Conservation (phyloP, 306 rosid species). For the Notholithocarpus densiflorus region DNA sequence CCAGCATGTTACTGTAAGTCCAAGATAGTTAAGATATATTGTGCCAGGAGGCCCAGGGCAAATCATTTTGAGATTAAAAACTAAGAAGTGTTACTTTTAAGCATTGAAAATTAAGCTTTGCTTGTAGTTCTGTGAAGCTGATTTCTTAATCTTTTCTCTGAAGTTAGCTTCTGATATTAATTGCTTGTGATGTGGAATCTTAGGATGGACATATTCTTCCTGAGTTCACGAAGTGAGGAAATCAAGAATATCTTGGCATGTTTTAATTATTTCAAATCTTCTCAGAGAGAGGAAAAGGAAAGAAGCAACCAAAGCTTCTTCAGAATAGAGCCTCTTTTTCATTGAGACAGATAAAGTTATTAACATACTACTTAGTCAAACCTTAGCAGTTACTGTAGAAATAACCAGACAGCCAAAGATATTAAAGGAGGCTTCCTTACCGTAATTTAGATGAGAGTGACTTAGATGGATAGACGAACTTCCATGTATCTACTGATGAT, state of each 20-base stretch:
- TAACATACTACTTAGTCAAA: not conserved
- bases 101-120: not conserved
- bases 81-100: not conserved
- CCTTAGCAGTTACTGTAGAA: not conserved
- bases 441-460: not conserved
- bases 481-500: not conserved
- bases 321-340: not conserved
- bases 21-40: not conserved
- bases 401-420: not conserved
- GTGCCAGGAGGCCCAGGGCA: not conserved
- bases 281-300: not conserved
- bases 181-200: not conserved
- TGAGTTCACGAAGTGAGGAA: not conserved
- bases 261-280: not conserved
- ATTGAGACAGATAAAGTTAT: not conserved
- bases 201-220: not conserved
- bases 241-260: not conserved
- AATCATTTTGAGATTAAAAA: not conserved
- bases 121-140: not conserved
- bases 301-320: not conserved
- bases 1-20: slow-evolving; percentile 99
- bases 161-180: not conserved
- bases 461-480: not conserved
- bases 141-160: not conserved
- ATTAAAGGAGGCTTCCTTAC: not conserved